phyloP scores from a whole-genome alignment of 306 rosid species.

The cucumber (Cucumis sativus) region Cucumber_9930_V3 NC_026660.2:7014001-7014500 shows the following conservation, averaged over 20 bases:
- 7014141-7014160: background rate
- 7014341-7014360: constrained; percentile 53
- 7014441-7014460: constrained; percentile 6
- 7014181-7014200: background rate
- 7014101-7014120: background rate
- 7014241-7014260: background rate
- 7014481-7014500: background rate
- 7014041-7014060: constrained; percentile 79
- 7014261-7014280: background rate
- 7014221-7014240: background rate
- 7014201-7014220: background rate
- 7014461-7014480: background rate
- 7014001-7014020: constrained; percentile 95
- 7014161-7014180: constrained; percentile 3
- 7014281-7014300: background rate
- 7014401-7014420: constrained; percentile 99
- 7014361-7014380: constrained; percentile 93
- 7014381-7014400: constrained; percentile 99
- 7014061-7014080: constrained; percentile 2
- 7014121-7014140: background rate
- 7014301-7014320: background rate
- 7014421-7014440: constrained; percentile 84
- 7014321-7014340: background rate
- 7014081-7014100: background rate
- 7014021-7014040: constrained; percentile 78